Conservation (phyloP, 2,329 filamentous ascomycete genomes). For the Neoascochyta sp. region DNA sequence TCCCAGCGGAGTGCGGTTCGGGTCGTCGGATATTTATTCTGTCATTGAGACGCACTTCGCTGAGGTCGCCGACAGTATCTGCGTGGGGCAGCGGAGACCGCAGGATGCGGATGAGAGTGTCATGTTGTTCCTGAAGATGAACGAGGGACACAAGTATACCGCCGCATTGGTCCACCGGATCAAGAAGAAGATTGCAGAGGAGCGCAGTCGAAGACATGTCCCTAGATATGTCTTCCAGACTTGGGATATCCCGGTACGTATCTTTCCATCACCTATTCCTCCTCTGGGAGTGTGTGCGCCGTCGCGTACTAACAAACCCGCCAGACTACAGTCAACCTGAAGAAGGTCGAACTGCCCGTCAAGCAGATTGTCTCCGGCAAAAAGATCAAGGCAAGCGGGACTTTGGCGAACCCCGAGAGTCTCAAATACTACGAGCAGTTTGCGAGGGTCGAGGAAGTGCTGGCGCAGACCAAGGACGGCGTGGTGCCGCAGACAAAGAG, state of each 20-base stretch:
- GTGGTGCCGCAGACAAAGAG: slow-evolving; percentile 16
- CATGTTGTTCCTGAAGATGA: slow-evolving; percentile 59
- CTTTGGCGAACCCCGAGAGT: slow-evolving; percentile 70
- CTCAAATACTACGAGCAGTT: slow-evolving; percentile 78
- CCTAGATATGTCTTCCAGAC: slow-evolving; percentile 77
- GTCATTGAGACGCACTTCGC: slow-evolving; percentile 67
- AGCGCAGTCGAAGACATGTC: slow-evolving; percentile 69
- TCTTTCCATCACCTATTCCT: neutral
- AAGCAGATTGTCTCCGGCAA: slow-evolving; percentile 80
- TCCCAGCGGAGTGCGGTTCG: slow-evolving; percentile 74
- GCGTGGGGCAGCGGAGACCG: slow-evolving; percentile 71
- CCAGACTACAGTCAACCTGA: slow-evolving; percentile 75
- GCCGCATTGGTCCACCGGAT: slow-evolving; percentile 49
- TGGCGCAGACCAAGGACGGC: slow-evolving; percentile 21
- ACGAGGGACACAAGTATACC: slow-evolving; percentile 46
- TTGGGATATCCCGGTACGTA: slow-evolving; percentile 71
- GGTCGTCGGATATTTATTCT: slow-evolving; percentile 74
- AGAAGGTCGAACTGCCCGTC: slow-evolving; percentile 80
- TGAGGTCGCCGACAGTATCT: slow-evolving; percentile 67
- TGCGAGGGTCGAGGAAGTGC: slow-evolving; percentile 63
- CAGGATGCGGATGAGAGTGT: slow-evolving; percentile 57
- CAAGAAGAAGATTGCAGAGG: slow-evolving; percentile 61
- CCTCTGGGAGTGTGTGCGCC: neutral
- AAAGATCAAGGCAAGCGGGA: slow-evolving; percentile 70
- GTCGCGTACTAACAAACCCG: slow-evolving; percentile 1